phyloP scores from a whole-genome alignment of 176 grass and related monocot species.

The Phoenix roebelenii region DNA sequence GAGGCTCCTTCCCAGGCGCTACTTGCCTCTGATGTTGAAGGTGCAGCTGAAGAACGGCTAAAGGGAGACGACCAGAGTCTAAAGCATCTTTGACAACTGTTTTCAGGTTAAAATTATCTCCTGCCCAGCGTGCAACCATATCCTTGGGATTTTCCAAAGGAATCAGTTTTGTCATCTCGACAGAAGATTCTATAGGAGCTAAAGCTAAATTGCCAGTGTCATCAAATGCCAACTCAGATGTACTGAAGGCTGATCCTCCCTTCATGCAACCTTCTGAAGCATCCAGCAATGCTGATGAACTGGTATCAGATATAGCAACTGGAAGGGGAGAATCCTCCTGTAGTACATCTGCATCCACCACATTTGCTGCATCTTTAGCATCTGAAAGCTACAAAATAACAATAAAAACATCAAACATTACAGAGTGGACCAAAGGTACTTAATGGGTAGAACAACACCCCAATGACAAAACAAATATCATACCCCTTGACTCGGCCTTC shows the following conservation, averaged over 20 bases:
- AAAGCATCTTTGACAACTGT: slow-evolving; percentile 89
- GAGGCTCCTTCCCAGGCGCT: slow-evolving; percentile 32
- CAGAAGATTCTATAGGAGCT: slow-evolving; percentile 39
- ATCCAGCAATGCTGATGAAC: slow-evolving; percentile 26
- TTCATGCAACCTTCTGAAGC: slow-evolving; percentile 27
- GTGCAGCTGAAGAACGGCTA: slow-evolving; percentile 94
- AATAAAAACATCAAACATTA: slow-evolving; percentile 4
- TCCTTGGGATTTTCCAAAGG: slow-evolving; percentile 78
- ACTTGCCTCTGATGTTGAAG: slow-evolving; percentile 55
- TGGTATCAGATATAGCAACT: slow-evolving; percentile 36
- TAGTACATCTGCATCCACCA: slow-evolving; percentile 33
- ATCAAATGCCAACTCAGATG: slow-evolving; percentile 33
- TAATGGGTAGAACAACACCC: no score
- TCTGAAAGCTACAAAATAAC: slow-evolving; percentile 48
- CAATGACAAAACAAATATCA: background rate
- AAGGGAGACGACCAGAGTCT: slow-evolving; percentile 66
- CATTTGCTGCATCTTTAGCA: slow-evolving; percentile 41
- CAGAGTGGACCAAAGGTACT: background rate
- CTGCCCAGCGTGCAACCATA: slow-evolving; percentile 86
- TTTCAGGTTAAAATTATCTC: slow-evolving; percentile 67
- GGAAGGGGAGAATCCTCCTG: slow-evolving; percentile 39
- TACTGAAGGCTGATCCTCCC: slow-evolving; percentile 24
- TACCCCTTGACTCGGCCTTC: slow-evolving; percentile 45
- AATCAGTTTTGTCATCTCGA: slow-evolving; percentile 19
- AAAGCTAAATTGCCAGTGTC: slow-evolving; percentile 33